Evolutionary conservation across 371 early-diverging fungal genomes (phyloP).

Genomic region (Rhizomucor miehei): DNA sequence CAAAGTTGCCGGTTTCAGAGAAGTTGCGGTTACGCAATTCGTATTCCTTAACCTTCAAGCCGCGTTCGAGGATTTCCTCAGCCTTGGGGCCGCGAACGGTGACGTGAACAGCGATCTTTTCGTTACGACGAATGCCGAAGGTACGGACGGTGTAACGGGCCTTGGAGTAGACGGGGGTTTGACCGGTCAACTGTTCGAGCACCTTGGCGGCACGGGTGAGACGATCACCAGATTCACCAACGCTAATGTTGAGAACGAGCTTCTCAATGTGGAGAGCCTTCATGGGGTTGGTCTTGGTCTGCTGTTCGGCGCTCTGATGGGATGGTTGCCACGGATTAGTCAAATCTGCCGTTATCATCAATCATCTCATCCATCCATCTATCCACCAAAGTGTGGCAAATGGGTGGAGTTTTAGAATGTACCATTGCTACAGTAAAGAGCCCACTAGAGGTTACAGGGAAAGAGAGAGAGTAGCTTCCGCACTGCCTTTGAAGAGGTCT

Average conservation of each 20-base stretch:
- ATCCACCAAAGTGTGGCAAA: not conserved
- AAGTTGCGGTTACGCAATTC: conserved; percentile 97
- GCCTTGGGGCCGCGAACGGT: conserved; percentile 93
- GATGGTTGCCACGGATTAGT: too few relatives aligned
- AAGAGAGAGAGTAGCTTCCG: not conserved
- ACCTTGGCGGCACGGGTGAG: conserved; percentile 99
- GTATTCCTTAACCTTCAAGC: conserved; percentile 99
- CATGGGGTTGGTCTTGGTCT: conserved; percentile 83
- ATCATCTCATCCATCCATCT: conserved; percentile 9
- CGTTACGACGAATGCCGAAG: conserved; percentile 99
- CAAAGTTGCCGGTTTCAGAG: conserved; percentile 99
- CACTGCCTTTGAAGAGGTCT: not conserved
- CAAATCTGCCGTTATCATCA: conserved; percentile 23
- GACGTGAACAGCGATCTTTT: conserved; percentile 99
- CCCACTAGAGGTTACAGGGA: conserved; percentile 3
- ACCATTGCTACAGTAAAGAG: conserved; percentile 10
- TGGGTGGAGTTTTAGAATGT: not conserved
- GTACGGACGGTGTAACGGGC: conserved; percentile 99
- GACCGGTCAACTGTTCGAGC: conserved; percentile 99
- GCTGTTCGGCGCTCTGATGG: conserved; percentile 36
- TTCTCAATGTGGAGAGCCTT: conserved; percentile 94
- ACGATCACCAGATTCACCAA: conserved; percentile 98
- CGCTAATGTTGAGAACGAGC: conserved; percentile 97
- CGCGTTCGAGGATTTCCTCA: conserved; percentile 97
- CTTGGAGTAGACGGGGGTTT: conserved; percentile 99